phyloP scores from a whole-genome alignment of 2,329 filamentous ascomycete species.

The Xylaria arbuscula region DNA sequence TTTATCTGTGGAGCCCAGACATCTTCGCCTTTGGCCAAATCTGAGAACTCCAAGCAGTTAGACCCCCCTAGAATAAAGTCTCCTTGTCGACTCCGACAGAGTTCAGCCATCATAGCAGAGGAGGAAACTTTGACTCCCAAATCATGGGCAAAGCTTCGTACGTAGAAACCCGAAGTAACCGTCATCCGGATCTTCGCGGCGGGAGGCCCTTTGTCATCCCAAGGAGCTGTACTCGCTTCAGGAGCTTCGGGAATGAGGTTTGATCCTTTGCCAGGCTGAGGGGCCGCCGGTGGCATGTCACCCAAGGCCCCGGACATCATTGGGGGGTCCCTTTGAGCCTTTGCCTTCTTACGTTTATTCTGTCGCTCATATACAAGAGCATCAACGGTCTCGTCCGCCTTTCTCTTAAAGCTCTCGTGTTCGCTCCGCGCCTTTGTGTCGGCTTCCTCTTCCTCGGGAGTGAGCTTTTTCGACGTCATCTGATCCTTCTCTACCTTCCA shows the following conservation, averaged over 20 bases:
- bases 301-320: constrained; percentile 70
- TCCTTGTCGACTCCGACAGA: constrained; percentile 83
- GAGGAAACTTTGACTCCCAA: constrained; percentile 85
- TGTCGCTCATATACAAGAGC: constrained; percentile 65
- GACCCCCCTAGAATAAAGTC: constrained; percentile 77
- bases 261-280: constrained; percentile 58
- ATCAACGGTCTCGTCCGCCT: constrained; percentile 68
- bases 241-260: constrained; percentile 64
- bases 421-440: constrained; percentile 66
- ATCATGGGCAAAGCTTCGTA: constrained; percentile 92
- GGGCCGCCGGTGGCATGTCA: constrained; percentile 58
- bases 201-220: constrained; percentile 73
- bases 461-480: constrained; percentile 61
- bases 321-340: constrained; percentile 51
- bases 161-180: constrained; percentile 96
- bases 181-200: constrained; percentile 89
- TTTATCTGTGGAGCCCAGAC: constrained; percentile 84
- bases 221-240: constrained; percentile 61
- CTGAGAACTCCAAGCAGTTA: constrained; percentile 82
- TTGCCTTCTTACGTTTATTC: constrained; percentile 52
- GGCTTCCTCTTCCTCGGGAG: constrained; percentile 65
- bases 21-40: constrained; percentile 79
- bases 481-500: constrained; percentile 71
- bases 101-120: constrained; percentile 84
- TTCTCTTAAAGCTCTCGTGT: constrained; percentile 68